Conservation (phyloP, 139 green algal species). For the Auxenochlorella protothecoides region DNA sequence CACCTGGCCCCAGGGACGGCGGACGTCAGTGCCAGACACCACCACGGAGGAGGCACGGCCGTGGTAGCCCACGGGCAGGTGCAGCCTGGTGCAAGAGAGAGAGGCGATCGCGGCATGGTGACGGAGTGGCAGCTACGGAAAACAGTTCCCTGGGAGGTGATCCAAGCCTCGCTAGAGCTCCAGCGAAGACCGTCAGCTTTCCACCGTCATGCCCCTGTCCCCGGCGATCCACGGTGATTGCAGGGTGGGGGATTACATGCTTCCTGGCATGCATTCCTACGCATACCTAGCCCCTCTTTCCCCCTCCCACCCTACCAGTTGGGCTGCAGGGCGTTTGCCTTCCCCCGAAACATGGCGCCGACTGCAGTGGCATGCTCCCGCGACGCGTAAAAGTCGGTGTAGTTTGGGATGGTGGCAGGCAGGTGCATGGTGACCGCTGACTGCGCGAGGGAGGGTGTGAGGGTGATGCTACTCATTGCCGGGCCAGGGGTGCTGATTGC, state of each 20-base stretch:
- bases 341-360: slow-evolving; percentile 71
- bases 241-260: too few relatives aligned
- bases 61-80: slow-evolving; percentile 88
- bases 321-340: slow-evolving; percentile 53
- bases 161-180: too few relatives aligned
- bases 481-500: too few relatives aligned
- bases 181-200: too few relatives aligned
- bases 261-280: too few relatives aligned
- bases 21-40: slow-evolving; percentile 61
- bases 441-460: slow-evolving; percentile 14
- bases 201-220: too few relatives aligned
- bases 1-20: slow-evolving; percentile 38
- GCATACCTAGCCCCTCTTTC: neutral
- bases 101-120: too few relatives aligned
- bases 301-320: slow-evolving; percentile 62
- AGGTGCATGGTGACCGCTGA: slow-evolving; percentile 60
- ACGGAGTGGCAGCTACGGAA: too few relatives aligned
- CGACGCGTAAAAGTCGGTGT: slow-evolving; percentile 93
- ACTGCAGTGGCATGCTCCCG: slow-evolving; percentile 78
- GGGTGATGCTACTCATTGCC: too few relatives aligned
- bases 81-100: slow-evolving; percentile 42
- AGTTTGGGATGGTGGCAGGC: slow-evolving; percentile 73
- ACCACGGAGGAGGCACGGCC: slow-evolving; percentile 82
- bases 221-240: too few relatives aligned
- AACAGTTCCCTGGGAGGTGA: too few relatives aligned